Evolutionary conservation across 345 rosid species (phyloP).

Genomic region (Eucalyptus cladocalyx): DNA sequence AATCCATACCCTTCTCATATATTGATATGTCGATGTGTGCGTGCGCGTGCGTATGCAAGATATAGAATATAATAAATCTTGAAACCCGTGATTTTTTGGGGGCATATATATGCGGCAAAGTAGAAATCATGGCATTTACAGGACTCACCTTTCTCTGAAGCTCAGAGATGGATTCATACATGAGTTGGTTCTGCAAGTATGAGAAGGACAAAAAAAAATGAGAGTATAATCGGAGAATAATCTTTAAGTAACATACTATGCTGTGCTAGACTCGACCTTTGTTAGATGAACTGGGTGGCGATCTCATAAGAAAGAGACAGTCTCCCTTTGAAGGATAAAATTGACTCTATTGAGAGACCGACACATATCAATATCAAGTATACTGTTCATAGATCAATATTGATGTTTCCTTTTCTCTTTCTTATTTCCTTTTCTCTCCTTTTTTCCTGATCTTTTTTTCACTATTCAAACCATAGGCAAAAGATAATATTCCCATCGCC

Average conservation of each 20-base stretch:
- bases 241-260: neutral
- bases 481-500: neutral
- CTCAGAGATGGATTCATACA: slow-evolving; percentile 68
- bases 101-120: neutral
- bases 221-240: neutral
- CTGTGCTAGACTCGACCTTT: neutral
- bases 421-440: neutral
- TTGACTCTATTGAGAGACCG: neutral
- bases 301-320: neutral
- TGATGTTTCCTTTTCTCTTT: neutral
- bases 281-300: neutral
- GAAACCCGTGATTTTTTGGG: neutral
- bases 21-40: neutral
- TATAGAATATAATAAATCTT: neutral
- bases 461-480: neutral
- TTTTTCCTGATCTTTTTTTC: neutral
- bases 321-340: neutral
- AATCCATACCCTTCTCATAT: neutral
- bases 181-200: slow-evolving; percentile 55
- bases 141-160: slow-evolving; percentile 70
- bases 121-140: neutral
- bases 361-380: neutral
- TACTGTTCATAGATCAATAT: neutral
- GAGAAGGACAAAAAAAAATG: neutral
- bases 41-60: neutral